Base-by-base conservation (phyloP, 495 filamentous ascomycete genomes). In the Daldinia decipiens region DNA sequence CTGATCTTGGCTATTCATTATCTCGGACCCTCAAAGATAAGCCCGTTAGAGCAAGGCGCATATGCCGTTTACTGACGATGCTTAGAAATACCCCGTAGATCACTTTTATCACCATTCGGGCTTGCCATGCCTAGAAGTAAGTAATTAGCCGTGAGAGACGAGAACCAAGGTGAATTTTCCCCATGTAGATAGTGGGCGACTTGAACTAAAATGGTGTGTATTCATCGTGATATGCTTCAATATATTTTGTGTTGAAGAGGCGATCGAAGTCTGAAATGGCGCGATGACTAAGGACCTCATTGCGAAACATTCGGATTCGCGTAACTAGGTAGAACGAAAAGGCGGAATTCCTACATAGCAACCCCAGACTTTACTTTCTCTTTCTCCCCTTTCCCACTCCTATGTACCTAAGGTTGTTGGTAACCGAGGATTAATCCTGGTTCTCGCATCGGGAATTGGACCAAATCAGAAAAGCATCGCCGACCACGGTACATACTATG, bases 311-410 rank as follows among this genome's bases (percentile, higher is more conserved):
- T 43, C 19, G 36, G 27, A 12, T 13, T 29, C 12, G 58, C 51
- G 26, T 27, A n/a, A n/a, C n/a, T n/a, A n/a, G n/a, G n/a, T n/a
- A 45, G 39, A 65, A 43, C 31, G 52, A 62, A 67, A 59, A 56
- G 59, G 64, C 69, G 69, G 64, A 61, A 72, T 61, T 62, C 3
- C 32, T 34, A 0, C 8, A 36, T 12, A 29, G 29, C 12, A 62
- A 72, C 65, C 70, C 70, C 70, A 65, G 70, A 72, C 61, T 62
- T 53, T 64, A 64, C 31, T n/a, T 53, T 55, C 13, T 53, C 36
- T 34, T 15, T 47, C 61, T 72, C 59, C 60, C 70, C 70, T 72
- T 72, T 72, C 70, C 64, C 64, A 72, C 40, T 47, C 43, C 32
- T 24, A 24, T 24, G 2, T 24, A 24, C 2, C 1, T 36, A 43